phyloP scores from a whole-genome alignment of 306 rosid species.

The Glycyrrhiza uralensis region DNA sequence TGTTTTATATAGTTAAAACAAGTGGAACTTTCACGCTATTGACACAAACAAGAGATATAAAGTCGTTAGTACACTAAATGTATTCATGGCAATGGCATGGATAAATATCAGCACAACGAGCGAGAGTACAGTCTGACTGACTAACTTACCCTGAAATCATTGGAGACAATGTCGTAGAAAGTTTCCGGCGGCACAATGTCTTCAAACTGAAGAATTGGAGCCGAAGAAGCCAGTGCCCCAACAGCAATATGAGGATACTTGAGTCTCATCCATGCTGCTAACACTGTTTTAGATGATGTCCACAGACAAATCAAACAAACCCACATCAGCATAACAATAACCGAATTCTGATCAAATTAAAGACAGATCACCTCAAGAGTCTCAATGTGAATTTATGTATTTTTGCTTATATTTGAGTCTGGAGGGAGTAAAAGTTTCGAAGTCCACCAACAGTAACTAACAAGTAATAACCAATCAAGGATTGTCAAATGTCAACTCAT shows the following conservation, averaged over 20 bases:
- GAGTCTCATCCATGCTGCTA: conserved; percentile 96
- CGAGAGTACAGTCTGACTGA: not conserved
- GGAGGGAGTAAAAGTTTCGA: too few species aligned
- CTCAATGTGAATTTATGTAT: not conserved
- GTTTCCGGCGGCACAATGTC: conserved; percentile 69
- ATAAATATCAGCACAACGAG: not conserved
- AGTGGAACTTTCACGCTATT: conserved; percentile 66
- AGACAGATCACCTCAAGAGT: not conserved
- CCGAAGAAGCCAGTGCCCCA: conserved; percentile 90
- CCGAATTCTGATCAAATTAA: not conserved
- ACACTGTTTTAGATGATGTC: conserved; percentile 44
- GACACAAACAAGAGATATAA: conserved; percentile 27
- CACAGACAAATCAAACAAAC: not conserved
- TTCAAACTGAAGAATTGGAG: conserved; percentile 91
- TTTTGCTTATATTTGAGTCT: too few species aligned
- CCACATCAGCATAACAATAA: not conserved
- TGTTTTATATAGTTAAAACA: conserved; percentile 72
- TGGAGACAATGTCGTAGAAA: conserved; percentile 74
- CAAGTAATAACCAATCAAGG: not conserved
- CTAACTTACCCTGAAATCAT: conserved; percentile 55
- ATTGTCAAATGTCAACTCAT: not conserved
- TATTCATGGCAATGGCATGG: not conserved
- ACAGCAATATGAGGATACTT: conserved; percentile 83
- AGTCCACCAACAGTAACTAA: not conserved
- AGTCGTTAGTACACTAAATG: not conserved